These are phyloP conservation scores for Helianthus tuberosus DNA, from an alignment of 129 eudicot species.

Conservation along the genomic window DNA sequence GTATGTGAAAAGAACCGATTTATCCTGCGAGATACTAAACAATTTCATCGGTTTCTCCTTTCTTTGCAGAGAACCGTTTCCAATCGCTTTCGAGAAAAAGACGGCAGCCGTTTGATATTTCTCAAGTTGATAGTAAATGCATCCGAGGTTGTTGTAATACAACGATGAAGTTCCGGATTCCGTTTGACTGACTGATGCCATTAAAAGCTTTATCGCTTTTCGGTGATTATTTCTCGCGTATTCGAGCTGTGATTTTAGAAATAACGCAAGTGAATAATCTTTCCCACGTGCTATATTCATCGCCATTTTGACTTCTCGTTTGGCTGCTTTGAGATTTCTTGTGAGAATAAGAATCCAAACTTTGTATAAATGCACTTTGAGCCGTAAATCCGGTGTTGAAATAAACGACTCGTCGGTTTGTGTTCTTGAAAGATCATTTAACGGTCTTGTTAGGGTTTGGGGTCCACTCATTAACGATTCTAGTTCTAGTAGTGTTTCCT, in stretches of 20 bases:
- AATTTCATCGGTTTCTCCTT: slow-evolving; percentile 72
- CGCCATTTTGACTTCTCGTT: slow-evolving; percentile 88
- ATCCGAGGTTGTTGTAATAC: slow-evolving; percentile 81
- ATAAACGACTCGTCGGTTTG: slow-evolving; percentile 63
- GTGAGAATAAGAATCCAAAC: slow-evolving; percentile 67
- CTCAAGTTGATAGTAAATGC: slow-evolving; percentile 78
- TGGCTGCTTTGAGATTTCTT: slow-evolving; percentile 85
- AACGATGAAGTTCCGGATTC: slow-evolving; percentile 63
- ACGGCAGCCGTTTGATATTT: slow-evolving; percentile 68
- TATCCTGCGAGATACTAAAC: slow-evolving; percentile 65
- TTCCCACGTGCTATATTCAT: slow-evolving; percentile 80
- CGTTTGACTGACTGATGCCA: slow-evolving; percentile 65
- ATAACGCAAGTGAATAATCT: slow-evolving; percentile 74
- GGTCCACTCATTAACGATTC: slow-evolving; percentile 62
- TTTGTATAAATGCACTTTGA: slow-evolving; percentile 80
- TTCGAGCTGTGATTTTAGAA: slow-evolving; percentile 88
- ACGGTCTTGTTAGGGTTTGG: slow-evolving; percentile 56
- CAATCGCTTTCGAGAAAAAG: slow-evolving; percentile 70
- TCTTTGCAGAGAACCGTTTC: slow-evolving; percentile 43
- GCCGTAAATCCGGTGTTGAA: slow-evolving; percentile 54
- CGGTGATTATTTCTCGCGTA: slow-evolving; percentile 77
- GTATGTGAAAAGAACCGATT: slow-evolving; percentile 63
- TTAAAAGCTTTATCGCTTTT: slow-evolving; percentile 83
- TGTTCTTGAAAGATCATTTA: slow-evolving; percentile 50
- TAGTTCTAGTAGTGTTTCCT: slow-evolving; percentile 73